Percentiles rank a stretch among this genome's conserved stretches.
These are phyloP conservation scores for Aspergillus brunneoviolaceus DNA, from an alignment of 2,329 filamentous ascomycete genomes.

Conservation along the genomic window DNA sequence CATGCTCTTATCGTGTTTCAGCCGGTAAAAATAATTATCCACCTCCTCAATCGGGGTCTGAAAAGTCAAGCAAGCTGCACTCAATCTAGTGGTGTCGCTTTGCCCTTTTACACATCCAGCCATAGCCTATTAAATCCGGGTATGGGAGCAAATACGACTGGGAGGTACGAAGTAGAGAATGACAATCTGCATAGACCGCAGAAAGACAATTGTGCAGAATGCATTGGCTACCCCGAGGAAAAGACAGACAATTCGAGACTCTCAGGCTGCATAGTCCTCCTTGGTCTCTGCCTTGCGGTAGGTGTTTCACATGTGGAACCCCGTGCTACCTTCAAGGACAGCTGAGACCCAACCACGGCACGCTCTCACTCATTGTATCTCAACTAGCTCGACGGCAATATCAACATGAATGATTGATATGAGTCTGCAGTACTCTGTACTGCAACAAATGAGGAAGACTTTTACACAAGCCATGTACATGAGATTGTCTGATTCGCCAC, in stretches of 20 bases:
- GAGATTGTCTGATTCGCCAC: background rate
- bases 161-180: background rate
- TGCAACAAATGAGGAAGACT: background rate
- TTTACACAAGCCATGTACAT: background rate
- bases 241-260: conserved; percentile 1
- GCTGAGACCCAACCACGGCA: background rate
- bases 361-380: background rate
- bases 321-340: background rate
- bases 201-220: background rate
- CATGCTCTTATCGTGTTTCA: background rate
- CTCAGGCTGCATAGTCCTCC: background rate
- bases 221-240: background rate
- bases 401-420: conserved; percentile 2
- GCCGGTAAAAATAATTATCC: background rate
- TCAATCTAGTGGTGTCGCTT: background rate
- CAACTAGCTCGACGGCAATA: background rate
- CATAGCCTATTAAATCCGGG: background rate
- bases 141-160: background rate
- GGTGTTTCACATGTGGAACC: conserved; percentile 1
- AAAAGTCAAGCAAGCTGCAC: background rate
- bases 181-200: background rate
- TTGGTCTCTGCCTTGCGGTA: conserved; percentile 6
- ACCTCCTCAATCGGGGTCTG: background rate
- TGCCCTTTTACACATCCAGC: background rate
- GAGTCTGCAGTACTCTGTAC: background rate